These are phyloP conservation scores for Colletotrichum melonis DNA, from an alignment of 2,329 filamentous ascomycete species.

Conservation along the genomic window DNA sequence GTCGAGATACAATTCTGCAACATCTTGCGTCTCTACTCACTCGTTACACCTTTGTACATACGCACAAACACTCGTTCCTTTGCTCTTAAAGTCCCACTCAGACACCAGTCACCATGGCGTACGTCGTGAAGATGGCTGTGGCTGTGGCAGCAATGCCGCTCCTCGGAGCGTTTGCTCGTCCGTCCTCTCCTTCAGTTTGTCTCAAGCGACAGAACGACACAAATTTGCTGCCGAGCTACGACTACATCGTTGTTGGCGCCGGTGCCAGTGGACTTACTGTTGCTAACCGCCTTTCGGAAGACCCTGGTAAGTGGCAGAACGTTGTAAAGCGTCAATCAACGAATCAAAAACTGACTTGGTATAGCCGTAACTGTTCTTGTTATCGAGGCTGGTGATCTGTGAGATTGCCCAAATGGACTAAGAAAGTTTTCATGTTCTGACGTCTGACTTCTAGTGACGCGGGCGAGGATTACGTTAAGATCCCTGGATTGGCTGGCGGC, in stretches of 20 bases:
- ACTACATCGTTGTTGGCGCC: conserved; percentile 48
- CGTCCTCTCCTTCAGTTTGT: conserved; percentile 14
- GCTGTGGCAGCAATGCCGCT: conserved; percentile 29
- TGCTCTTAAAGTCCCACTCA: background rate
- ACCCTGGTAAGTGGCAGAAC: conserved; percentile 36
- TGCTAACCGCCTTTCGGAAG: conserved; percentile 50
- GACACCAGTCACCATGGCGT: conserved; percentile 10
- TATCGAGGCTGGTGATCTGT: conserved; percentile 41
- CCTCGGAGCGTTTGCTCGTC: conserved; percentile 24
- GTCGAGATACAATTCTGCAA: conserved; percentile 4
- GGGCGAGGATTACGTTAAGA: conserved; percentile 39
- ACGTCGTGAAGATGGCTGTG: conserved; percentile 25
- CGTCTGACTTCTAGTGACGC: background rate
- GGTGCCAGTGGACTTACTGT: conserved; percentile 50
- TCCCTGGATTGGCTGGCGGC: conserved; percentile 42
- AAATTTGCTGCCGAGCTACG: conserved; percentile 38
- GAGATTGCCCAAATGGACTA: background rate
- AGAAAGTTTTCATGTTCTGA: background rate
- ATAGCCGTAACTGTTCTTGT: conserved; percentile 42
- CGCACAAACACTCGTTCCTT: conserved; percentile 12
- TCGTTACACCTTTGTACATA: conserved; percentile 23
- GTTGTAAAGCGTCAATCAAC: background rate
- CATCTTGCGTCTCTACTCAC: conserved; percentile 4
- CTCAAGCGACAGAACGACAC: conserved; percentile 7
- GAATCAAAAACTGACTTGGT: background rate